Base-by-base conservation (phyloP, 352 stramenopile species). In the Vaucheria bursata region DNA sequence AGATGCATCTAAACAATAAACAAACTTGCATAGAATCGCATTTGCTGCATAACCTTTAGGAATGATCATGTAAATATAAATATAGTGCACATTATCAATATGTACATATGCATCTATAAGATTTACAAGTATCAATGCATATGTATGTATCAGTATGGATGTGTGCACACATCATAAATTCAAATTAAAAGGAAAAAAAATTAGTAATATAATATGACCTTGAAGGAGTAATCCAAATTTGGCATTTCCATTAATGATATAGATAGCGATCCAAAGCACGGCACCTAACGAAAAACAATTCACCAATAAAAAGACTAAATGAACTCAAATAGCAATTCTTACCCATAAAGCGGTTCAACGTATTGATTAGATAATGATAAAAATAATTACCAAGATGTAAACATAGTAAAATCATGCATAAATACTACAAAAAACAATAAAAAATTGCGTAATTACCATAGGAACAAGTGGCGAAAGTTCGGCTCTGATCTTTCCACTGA, bases 211-310 rank as follows among this genome's bases (percentile, higher is more conserved):
- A n/a, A n/a, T 5, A 52, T 76, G 2, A 85, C 59, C 59, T 77
- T 78, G 45, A 85, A 84, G 8, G 71, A 35, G 49, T 84, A 84
- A 74, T 84, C 73, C 32, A 85, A 52, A 52, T 78, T 71, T 0
- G 78, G 78, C 50, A 74, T 73, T 67, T 85, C 75, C 68, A 83
- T 78, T 69, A 81, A 81, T n/a, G 67, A 77, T 18, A 82, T 18
- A 29, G 36, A 40, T 0, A 82, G 12, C 25, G 40, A 25, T 39
- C 73, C 18, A 34, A 82, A 83, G 49, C 77, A 82, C 36, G 77
- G 77, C n/a, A 82, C 8, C 34, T 81, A 18, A 18, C 12, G 2
- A 25, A 35, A 35, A n/a, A 35, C 25, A 59, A 59, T 12, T 31
- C 2, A 7, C 53, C 2, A 59, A 59, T 25, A 25, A 59, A 18